Evolutionary conservation across 1,139 yeast species (phyloP), one percentile per base, ranked within the genome.

Genomic region (Suhomyces taliae): DNA sequence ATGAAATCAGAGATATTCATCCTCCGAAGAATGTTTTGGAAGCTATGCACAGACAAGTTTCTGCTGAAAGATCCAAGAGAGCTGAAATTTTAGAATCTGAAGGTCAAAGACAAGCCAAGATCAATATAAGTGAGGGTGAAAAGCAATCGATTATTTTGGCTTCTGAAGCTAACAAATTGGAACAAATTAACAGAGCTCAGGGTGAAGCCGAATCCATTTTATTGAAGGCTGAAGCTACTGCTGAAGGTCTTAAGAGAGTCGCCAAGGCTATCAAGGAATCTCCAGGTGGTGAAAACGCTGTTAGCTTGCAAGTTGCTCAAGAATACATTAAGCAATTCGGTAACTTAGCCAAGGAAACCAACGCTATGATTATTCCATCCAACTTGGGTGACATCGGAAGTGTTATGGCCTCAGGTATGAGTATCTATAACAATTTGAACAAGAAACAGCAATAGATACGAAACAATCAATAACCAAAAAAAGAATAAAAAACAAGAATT

Each of bases 31-130:
- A 87, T 57, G 96, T 88, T n/a, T 78, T 87, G 58, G 93, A 86
- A 58, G 95, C 95, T 36, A 88, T 88, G 96, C 95, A 88, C 66
- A 80, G 93, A 61, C 95, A 87, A 67, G 96, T 89, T 9, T 79
- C 87, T 47, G 95, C 95, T 31, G 96, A 89, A 64, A 75, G 96
- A 57, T 83, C 91, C 41, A 88, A 88, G 65, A 75, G 95, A 53
- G 96, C 96, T 2, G 93, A 87, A 64, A 89, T 88, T 54, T 76
- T 88, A 63, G 96, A 88, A 60, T 83, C 90, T 43, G 96, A 88
- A 69, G 96, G 96, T 67, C 82, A 80, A 49, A 79, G 91, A 61
- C 90, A 86, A 61, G 75, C 89, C 32, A 85, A 80, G 46, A 88
- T 88, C 61, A 89, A 88, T 64, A 82, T 85, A 50, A 91, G 95